Evolutionary conservation across 305 asterid species (phyloP).

Genomic region (Rubia occidens): DNA sequence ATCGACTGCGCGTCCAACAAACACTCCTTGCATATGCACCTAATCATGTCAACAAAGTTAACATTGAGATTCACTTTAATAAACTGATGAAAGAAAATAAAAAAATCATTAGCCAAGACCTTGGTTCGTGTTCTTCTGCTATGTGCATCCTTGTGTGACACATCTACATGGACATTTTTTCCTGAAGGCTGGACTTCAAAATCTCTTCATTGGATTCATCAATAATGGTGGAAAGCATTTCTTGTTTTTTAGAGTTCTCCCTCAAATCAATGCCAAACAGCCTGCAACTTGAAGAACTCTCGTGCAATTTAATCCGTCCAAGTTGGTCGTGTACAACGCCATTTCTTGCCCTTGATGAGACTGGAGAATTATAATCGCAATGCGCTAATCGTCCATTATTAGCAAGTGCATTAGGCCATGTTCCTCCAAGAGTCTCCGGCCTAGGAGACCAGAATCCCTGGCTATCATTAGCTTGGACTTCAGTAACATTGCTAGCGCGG

Average conservation of each 20-base stretch:
- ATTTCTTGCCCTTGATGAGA: slow-evolving; percentile 39
- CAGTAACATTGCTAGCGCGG: slow-evolving; percentile 27
- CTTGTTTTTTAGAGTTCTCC: slow-evolving; percentile 28
- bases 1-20: slow-evolving; percentile 90
- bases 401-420: slow-evolving; percentile 26
- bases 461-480: slow-evolving; percentile 30
- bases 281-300: slow-evolving; percentile 37
- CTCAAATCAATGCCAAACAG: slow-evolving; percentile 73
- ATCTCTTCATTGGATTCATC: slow-evolving; percentile 21
- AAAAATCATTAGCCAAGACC: slow-evolving; percentile 24
- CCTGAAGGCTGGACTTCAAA: slow-evolving; percentile 30
- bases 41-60: slow-evolving; percentile 17
- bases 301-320: slow-evolving; percentile 31
- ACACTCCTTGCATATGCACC: slow-evolving; percentile 90
- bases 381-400: slow-evolving; percentile 26
- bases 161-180: slow-evolving; percentile 16
- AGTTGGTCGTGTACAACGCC: slow-evolving; percentile 30
- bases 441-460: slow-evolving; percentile 40
- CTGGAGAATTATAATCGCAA: slow-evolving; percentile 39
- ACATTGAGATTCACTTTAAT: background rate
- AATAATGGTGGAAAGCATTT: slow-evolving; percentile 12
- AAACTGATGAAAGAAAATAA: background rate
- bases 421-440: slow-evolving; percentile 31
- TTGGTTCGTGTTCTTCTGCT: slow-evolving; percentile 63
- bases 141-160: slow-evolving; percentile 22